Conservation (phyloP, 257 asterid species). For the Avicennia marina region DNA sequence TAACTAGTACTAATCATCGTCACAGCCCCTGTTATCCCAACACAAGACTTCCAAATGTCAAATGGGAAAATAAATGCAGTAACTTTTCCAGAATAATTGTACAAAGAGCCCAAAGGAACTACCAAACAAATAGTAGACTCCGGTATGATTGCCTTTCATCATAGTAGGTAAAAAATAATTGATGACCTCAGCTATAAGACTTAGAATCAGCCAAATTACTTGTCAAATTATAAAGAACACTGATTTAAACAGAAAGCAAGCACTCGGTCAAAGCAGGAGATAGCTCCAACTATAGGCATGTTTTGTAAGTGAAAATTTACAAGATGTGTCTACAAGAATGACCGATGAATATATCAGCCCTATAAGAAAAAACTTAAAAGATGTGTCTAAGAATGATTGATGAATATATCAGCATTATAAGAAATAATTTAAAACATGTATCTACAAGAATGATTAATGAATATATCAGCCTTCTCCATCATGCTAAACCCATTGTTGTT, state of each 20-base stretch:
- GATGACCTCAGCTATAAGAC: not conserved
- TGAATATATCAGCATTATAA: too few relatives aligned
- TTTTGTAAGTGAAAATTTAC: too few relatives aligned
- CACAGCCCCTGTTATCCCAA: constrained; percentile 1
- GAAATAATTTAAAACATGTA: too few relatives aligned
- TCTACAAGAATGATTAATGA: too few relatives aligned
- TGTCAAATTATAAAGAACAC: not conserved
- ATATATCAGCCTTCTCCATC: too few relatives aligned
- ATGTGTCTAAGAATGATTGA: too few relatives aligned
- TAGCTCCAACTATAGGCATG: too few relatives aligned
- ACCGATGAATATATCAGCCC: too few relatives aligned
- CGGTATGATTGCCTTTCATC: too few relatives aligned
- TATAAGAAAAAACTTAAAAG: too few relatives aligned
- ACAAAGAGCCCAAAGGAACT: not conserved
- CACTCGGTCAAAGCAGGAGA: not conserved
- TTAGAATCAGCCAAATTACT: not conserved
- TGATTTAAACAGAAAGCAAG: not conserved
- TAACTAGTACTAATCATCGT: not conserved
- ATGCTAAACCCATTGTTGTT: too few relatives aligned
- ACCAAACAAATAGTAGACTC: not conserved
- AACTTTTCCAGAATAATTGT: not conserved
- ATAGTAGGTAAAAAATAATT: not conserved
- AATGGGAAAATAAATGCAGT: not conserved
- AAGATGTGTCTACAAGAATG: too few relatives aligned
- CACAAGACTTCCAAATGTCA: constrained; percentile 12